These are phyloP conservation scores for Moringa oleifera DNA, from an alignment of 345 rosid species.

Conservation along the genomic window DNA sequence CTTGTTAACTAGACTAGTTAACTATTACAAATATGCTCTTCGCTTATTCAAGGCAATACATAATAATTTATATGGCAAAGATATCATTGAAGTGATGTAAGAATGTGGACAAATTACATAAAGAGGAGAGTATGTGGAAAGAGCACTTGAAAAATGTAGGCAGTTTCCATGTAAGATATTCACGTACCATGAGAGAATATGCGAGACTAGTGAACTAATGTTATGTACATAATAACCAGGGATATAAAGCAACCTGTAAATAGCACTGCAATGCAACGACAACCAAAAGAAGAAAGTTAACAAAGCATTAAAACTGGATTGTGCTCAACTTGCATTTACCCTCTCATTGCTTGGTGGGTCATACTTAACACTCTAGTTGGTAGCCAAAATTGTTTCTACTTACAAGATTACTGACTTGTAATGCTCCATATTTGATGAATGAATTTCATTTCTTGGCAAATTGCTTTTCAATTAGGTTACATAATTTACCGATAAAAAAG, in stretches of 20 bases:
- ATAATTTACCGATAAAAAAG: slow-evolving; percentile 94
- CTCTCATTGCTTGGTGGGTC: too few relatives aligned
- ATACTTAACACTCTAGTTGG: not conserved
- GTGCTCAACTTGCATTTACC: too few relatives aligned
- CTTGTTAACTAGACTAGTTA: too few relatives aligned
- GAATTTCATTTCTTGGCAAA: too few relatives aligned
- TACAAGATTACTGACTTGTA: not conserved
- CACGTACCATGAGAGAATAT: slow-evolving; percentile 45
- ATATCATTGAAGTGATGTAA: too few relatives aligned
- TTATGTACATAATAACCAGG: slow-evolving; percentile 64
- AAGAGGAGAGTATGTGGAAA: not conserved
- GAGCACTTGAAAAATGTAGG: slow-evolving; percentile 89
- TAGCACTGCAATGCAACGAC: slow-evolving; percentile 46
- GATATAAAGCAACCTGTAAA: slow-evolving; percentile 90
- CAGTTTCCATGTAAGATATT: slow-evolving; percentile 62
- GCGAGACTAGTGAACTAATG: slow-evolving; percentile 74
- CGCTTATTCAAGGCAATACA: too few relatives aligned
- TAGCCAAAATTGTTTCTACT: not conserved
- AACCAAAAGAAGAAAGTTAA: not conserved
- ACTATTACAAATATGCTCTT: too few relatives aligned
- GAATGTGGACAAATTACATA: not conserved
- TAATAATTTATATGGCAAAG: too few relatives aligned
- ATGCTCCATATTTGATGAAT: too few relatives aligned
- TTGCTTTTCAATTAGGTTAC: too few relatives aligned
- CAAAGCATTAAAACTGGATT: too few relatives aligned